Percentiles rank a stretch among this genome's conserved stretches.
Evolutionary conservation across 345 rosid genomes (phyloP).

Genomic region (Lenwebbia sp.): DNA sequence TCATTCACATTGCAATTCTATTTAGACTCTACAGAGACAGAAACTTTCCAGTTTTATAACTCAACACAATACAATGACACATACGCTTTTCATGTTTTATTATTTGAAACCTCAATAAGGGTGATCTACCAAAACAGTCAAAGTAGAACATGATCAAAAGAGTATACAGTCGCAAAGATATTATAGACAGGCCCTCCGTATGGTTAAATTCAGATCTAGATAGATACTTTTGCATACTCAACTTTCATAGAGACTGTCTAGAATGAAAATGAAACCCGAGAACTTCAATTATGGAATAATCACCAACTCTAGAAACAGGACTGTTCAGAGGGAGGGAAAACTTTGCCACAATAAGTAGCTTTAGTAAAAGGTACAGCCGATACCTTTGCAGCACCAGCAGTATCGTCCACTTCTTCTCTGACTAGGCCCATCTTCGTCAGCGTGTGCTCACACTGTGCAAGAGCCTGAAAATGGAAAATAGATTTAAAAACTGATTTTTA

Average conservation of each 20-base stretch:
- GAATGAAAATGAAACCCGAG: neutral
- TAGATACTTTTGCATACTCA: neutral
- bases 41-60: neutral
- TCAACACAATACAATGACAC: neutral
- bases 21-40: neutral
- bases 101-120: neutral
- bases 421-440: slow-evolving; percentile 72
- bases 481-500: neutral
- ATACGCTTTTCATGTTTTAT: neutral
- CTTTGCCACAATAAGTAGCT: neutral
- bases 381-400: slow-evolving; percentile 99
- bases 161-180: neutral
- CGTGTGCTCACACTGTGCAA: slow-evolving; percentile 90
- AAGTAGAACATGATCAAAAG: neutral
- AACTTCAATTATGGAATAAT: neutral
- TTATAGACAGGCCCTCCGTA: neutral
- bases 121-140: neutral
- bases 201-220: neutral
- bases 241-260: neutral
- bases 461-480: slow-evolving; percentile 45
- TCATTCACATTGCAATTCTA: neutral
- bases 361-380: neutral
- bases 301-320: neutral
- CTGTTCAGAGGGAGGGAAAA: neutral
- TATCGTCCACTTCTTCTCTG: slow-evolving; percentile 89